These are phyloP conservation scores for Serendipita vermifera DNA, from an alignment of 768 basidiomycete genomes.

Conservation along the genomic window DNA sequence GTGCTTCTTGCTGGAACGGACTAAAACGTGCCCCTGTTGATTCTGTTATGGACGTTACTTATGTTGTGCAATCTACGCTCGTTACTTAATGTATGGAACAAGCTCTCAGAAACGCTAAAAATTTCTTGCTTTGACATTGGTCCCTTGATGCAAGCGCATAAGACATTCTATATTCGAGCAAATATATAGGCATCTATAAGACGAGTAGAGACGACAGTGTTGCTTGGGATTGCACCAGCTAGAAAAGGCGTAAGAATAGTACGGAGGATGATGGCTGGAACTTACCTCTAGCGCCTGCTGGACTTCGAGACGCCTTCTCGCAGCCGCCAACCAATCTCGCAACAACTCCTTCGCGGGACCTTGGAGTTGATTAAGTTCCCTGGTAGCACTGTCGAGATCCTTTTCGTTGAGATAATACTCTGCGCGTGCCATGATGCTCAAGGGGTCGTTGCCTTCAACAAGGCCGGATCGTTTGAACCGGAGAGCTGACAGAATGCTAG, in stretches of 20 bases:
- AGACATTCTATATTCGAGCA: too few relatives aligned
- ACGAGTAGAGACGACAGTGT: conserved; percentile 70
- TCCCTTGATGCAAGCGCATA: too few relatives aligned
- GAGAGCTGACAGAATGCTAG: conserved; percentile 59
- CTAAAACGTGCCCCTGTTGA: too few relatives aligned
- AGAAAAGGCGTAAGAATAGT: conserved; percentile 12
- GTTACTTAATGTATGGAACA: too few relatives aligned
- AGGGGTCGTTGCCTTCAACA: conserved; percentile 65
- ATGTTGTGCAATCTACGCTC: too few relatives aligned
- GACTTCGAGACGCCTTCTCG: conserved; percentile 76
- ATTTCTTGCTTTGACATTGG: too few relatives aligned
- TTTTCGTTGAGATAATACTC: conserved; percentile 85
- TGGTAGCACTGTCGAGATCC: conserved; percentile 76
- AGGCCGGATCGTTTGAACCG: conserved; percentile 71
- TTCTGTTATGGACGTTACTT: too few relatives aligned
- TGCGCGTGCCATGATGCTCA: conserved; percentile 76
- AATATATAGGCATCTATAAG: conserved; percentile 30
- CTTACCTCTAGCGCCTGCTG: conserved; percentile 79
- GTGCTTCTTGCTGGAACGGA: too few relatives aligned
- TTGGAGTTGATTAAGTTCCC: conserved; percentile 82
- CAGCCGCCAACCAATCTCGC: conserved; percentile 84
- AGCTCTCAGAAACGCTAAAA: too few relatives aligned
- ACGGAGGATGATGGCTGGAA: conserved; percentile 10
- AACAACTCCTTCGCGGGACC: conserved; percentile 66
- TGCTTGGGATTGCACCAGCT: conserved; percentile 77